Conservation (phyloP, 176 grass and related monocot genomes). For the Eragrostis nindensis region DNA sequence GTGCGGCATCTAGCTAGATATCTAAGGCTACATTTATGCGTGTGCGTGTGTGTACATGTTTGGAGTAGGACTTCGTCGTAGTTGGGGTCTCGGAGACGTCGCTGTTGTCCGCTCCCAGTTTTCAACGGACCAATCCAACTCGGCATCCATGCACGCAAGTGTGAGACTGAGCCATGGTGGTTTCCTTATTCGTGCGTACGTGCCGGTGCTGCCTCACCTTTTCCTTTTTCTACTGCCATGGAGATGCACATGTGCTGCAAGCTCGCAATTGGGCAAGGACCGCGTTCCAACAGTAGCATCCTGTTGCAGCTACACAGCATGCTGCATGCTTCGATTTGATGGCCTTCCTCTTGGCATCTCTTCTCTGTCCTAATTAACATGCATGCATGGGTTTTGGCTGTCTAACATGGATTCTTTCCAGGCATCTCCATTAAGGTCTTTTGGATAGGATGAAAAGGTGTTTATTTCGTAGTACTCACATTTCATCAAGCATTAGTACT, state of each 20-base stretch:
- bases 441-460: too few relatives aligned
- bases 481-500: too few relatives aligned
- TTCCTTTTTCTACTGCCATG: background rate
- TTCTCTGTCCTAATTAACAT: background rate
- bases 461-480: too few relatives aligned
- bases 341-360: background rate
- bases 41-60: too few relatives aligned
- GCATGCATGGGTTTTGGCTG: background rate
- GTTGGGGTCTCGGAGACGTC: background rate
- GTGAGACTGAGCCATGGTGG: background rate
- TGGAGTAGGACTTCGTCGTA: background rate
- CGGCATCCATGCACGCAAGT: background rate
- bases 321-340: background rate
- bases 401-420: background rate
- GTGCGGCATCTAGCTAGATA: background rate
- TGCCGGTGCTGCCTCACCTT: slow-evolving; percentile 6
- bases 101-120: slow-evolving; percentile 9
- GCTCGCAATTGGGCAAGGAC: background rate
- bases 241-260: slow-evolving; percentile 15
- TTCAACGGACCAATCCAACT: background rate
- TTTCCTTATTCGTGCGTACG: slow-evolving; percentile 42
- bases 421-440: background rate
- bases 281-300: background rate
- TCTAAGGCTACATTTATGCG: too few relatives aligned
- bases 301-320: slow-evolving; percentile 21